A percentile compares a stretch with the other conserved stretches of the same genome.
Evolutionary conservation across 495 filamentous ascomycete genomes (phyloP).

Genomic region (Penicillium chermesinum): DNA sequence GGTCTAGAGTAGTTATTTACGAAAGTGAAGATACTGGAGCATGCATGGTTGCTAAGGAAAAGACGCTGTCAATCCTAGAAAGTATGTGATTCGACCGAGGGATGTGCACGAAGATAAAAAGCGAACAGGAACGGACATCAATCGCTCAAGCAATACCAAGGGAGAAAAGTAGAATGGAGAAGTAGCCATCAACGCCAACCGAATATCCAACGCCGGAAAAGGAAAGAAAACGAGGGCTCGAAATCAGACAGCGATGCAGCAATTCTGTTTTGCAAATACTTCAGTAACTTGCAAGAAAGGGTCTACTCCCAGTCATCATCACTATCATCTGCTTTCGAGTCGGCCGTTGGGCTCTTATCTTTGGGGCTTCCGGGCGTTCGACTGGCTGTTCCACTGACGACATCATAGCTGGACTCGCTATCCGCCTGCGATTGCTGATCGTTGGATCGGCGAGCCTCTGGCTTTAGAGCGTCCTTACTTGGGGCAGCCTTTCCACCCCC

Average conservation of each 20-base stretch:
- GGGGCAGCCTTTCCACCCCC: slow-evolving; percentile 15
- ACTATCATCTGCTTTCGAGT: slow-evolving; percentile 52
- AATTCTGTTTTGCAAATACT: too few relatives aligned
- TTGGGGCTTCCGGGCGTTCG: slow-evolving; percentile 73
- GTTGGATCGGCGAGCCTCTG: slow-evolving; percentile 72
- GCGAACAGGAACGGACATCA: slow-evolving; percentile 7
- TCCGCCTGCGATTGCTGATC: slow-evolving; percentile 80
- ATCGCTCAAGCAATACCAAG: slow-evolving; percentile 19
- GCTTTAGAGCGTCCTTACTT: slow-evolving; percentile 42
- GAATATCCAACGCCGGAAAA: slow-evolving; percentile 21
- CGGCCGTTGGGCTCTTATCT: slow-evolving; percentile 49
- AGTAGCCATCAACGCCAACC: slow-evolving; percentile 15
- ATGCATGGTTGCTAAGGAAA: background rate
- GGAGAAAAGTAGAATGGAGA: slow-evolving; percentile 9
- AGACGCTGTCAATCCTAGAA: slow-evolving; percentile 2
- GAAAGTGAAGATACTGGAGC: too few relatives aligned
- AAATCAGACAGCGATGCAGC: background rate
- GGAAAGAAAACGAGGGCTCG: slow-evolving; percentile 2
- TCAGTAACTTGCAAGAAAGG: too few relatives aligned
- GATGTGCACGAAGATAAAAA: slow-evolving; percentile 16
- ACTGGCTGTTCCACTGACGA: slow-evolving; percentile 82
- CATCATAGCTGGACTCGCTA: slow-evolving; percentile 90
- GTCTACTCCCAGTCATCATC: slow-evolving; percentile 84
- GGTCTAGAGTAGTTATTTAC: too few relatives aligned
- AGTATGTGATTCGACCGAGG: slow-evolving; percentile 12